A percentile compares a stretch with the other conserved stretches of the same genome.
Conservation (phyloP, 2,329 filamentous ascomycete species). For the Pseudonectria foliicola region DNA sequence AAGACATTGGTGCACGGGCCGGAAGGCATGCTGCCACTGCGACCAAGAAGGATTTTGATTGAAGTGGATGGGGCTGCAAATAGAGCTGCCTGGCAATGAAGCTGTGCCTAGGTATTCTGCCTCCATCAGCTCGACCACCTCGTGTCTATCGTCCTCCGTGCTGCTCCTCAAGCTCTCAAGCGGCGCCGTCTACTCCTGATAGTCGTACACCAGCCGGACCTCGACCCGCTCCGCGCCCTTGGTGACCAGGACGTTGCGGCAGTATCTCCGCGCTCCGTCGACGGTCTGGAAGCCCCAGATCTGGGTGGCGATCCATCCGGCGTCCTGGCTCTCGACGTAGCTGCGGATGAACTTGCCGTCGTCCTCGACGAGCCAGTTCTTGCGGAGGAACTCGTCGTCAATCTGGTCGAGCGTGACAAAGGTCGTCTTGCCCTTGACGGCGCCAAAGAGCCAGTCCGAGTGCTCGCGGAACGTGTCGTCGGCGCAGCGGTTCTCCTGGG, state of each 20-base stretch:
- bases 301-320: conserved; percentile 50
- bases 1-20: too few species aligned
- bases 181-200: conserved; percentile 16
- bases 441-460: conserved; percentile 74
- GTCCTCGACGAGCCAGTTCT: conserved; percentile 53
- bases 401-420: conserved; percentile 42
- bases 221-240: conserved; percentile 43
- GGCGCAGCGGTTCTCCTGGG: conserved; percentile 46
- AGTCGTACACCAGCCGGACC: conserved; percentile 53
- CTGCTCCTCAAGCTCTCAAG: too few species aligned
- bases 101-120: too few species aligned
- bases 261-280: conserved; percentile 45
- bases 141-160: too few species aligned
- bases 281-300: conserved; percentile 54
- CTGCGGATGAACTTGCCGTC: conserved; percentile 60
- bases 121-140: too few species aligned
- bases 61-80: too few species aligned
- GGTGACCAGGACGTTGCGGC: conserved; percentile 45
- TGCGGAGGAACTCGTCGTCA: conserved; percentile 48
- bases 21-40: too few species aligned
- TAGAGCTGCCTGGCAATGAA: too few species aligned
- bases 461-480: conserved; percentile 53
- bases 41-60: too few species aligned
- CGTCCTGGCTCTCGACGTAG: conserved; percentile 46
- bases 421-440: conserved; percentile 52